Evolutionary conservation across 805 yeast genomes (phyloP).

Genomic region (Candida caryicola): DNA sequence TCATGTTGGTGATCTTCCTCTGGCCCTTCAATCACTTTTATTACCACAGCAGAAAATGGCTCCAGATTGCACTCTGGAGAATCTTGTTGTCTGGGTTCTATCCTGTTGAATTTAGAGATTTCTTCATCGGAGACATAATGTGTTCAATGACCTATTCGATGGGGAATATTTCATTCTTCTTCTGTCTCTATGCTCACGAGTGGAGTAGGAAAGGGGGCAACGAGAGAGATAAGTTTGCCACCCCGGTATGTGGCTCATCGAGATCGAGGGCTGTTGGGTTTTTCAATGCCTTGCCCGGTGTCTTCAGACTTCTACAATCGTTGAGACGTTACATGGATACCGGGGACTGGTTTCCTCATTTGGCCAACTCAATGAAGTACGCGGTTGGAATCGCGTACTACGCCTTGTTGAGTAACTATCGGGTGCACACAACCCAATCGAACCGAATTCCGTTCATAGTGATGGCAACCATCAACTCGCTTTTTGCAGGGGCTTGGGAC

Average conservation of each 20-base stretch:
- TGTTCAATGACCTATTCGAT: slow-evolving; percentile 86
- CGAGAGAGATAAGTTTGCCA: slow-evolving; percentile 12
- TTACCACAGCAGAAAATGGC: slow-evolving; percentile 73
- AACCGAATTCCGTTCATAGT: slow-evolving; percentile 62
- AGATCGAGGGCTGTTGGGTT: slow-evolving; percentile 79
- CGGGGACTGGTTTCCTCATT: slow-evolving; percentile 94
- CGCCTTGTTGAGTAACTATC: slow-evolving; percentile 70
- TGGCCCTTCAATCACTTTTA: slow-evolving; percentile 61
- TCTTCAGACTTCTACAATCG: slow-evolving; percentile 91
- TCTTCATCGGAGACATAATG: slow-evolving; percentile 87
- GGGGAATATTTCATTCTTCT: slow-evolving; percentile 80
- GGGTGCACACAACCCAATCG: slow-evolving; percentile 49
- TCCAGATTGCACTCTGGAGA: slow-evolving; percentile 68
- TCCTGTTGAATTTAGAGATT: slow-evolving; percentile 94
- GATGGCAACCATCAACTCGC: slow-evolving; percentile 71
- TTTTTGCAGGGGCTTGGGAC: slow-evolving; percentile 79
- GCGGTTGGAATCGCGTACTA: slow-evolving; percentile 63
- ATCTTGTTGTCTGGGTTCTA: slow-evolving; percentile 77
- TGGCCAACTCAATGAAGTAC: slow-evolving; percentile 85
- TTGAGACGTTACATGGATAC: slow-evolving; percentile 88
- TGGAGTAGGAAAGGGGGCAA: slow-evolving; percentile 51
- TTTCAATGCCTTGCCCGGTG: slow-evolving; percentile 76
- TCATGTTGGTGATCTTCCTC: slow-evolving; percentile 45
- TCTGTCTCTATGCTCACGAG: slow-evolving; percentile 72
- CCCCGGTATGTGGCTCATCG: slow-evolving; percentile 67